Evolutionary conservation across 164 flowering plant genomes (phyloP).

Genomic region (Buxus sempervirens): DNA sequence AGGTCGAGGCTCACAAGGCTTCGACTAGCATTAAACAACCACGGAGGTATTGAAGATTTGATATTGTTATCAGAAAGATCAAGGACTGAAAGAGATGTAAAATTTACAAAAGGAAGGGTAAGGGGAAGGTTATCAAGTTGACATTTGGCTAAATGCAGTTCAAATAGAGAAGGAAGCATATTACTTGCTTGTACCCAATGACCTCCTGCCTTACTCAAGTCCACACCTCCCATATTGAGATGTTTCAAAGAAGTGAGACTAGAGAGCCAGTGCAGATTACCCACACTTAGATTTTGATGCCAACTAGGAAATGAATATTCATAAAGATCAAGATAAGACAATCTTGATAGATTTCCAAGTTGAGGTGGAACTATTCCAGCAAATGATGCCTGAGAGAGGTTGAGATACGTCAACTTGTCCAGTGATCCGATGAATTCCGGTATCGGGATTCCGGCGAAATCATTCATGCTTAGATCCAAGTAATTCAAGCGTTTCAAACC

Average conservation of each 20-base stretch:
- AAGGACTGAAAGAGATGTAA: constrained; percentile 12
- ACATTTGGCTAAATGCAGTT: background rate
- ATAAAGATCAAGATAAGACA: background rate
- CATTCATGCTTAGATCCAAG: background rate
- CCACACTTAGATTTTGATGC: background rate
- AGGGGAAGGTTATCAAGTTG: constrained; percentile 1
- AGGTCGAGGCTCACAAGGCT: constrained; percentile 11
- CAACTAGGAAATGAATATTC: background rate
- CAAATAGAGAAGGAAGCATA: background rate
- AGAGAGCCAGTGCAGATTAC: background rate
- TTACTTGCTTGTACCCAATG: background rate
- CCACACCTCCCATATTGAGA: background rate
- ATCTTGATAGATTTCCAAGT: background rate
- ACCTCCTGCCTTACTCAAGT: background rate
- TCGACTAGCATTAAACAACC: constrained; percentile 7
- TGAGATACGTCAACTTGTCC: background rate
- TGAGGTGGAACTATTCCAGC: background rate
- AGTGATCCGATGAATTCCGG: constrained; percentile 3
- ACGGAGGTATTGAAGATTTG: constrained; percentile 14
- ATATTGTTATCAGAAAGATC: constrained; percentile 9
- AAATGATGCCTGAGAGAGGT: background rate
- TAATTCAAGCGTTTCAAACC: background rate
- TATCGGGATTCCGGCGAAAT: background rate
- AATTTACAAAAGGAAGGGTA: constrained; percentile 3
- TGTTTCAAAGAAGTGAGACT: background rate